Base-by-base conservation (phyloP, 2,329 filamentous ascomycete genomes). In the Neospermospora avenae region DNA sequence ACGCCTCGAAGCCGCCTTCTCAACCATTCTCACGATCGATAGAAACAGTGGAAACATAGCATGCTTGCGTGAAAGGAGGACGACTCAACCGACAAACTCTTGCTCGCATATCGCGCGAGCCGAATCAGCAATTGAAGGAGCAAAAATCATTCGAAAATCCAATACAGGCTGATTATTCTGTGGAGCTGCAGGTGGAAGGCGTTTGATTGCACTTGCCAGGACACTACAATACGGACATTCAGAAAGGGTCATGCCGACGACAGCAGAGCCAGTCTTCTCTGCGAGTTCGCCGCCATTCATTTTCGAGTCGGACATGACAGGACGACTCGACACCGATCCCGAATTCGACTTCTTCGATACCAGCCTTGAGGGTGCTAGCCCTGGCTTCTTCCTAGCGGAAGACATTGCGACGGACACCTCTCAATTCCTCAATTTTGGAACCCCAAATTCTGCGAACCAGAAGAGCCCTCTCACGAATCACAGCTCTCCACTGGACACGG, bases 331-430 rank as follows among this genome's bases (percentile, higher is more conserved):
- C 28, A 65, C 68, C 42, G 71, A 73, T 56, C 67, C 68, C 46
- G 74, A 75, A 58, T 73, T 76, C 56, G 74, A 75, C 55, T 73
- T 76, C 46, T 73, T 75, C 62, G 71, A 74, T 60, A 67, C 68
- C 39, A 72, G 73, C 46, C 60, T 71, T 39, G 67, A 71, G 53
- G 68, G 69, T 25, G 67, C 63, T 18, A 70, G 67, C 52, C 67
- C 72, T 10, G 68, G 72, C 41, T 65, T 71, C 3, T 70, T 75
- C 37, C 56, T 72, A 14, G 64, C 59, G 20, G 69, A 73, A 31
- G 67, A 72, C 24, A 64, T 71, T 35, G 48, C 65, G 28, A 62
- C 61, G 14, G 67, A 67, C n/a, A 64, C 48, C 41, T 63, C 68
- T 11, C 65, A 68, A 44, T 69, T 64, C 51, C 61, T 69, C 16